phyloP scores from a whole-genome alignment of 371 early-diverging fungal species.

The Mortierella sp. region DNA sequence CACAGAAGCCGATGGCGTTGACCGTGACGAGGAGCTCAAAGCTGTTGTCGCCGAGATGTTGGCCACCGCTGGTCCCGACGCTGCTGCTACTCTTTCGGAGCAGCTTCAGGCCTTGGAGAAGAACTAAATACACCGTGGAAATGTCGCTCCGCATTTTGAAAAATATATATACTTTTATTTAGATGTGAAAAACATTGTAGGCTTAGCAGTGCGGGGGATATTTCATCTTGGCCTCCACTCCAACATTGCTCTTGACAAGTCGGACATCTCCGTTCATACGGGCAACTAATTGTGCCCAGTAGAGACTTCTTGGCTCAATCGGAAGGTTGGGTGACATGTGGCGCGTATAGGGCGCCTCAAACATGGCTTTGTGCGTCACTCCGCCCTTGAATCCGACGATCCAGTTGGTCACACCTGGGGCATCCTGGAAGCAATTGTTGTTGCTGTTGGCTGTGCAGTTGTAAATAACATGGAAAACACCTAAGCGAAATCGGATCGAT shows the following conservation, averaged over 20 bases:
- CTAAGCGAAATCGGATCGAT: background rate
- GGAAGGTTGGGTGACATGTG: background rate
- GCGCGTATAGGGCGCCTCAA: slow-evolving; percentile 15
- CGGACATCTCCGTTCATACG: slow-evolving; percentile 38
- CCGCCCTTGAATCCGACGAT: slow-evolving; percentile 44
- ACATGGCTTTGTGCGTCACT: slow-evolving; percentile 14
- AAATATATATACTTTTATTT: background rate
- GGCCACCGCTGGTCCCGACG: slow-evolving; percentile 34
- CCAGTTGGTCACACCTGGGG: slow-evolving; percentile 50
- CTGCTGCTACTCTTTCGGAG: slow-evolving; percentile 29
- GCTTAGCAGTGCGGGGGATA: slow-evolving; percentile 34
- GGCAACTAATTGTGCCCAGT: slow-evolving; percentile 45
- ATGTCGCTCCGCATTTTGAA: background rate
- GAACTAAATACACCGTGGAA: background rate
- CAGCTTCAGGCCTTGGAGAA: slow-evolving; percentile 28
- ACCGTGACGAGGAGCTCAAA: slow-evolving; percentile 51
- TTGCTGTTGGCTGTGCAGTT: slow-evolving; percentile 28
- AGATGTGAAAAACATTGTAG: background rate
- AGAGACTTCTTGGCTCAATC: slow-evolving; percentile 36
- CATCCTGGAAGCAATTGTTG: slow-evolving; percentile 52
- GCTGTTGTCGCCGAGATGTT: slow-evolving; percentile 44
- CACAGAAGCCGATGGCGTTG: slow-evolving; percentile 35
- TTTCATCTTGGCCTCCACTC: slow-evolving; percentile 25
- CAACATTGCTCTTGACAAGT: slow-evolving; percentile 33
- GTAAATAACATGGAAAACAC: slow-evolving; percentile 53